These are phyloP conservation scores for Bombardia bombarda DNA, from an alignment of 495 filamentous ascomycete species.

Conservation along the genomic window DNA sequence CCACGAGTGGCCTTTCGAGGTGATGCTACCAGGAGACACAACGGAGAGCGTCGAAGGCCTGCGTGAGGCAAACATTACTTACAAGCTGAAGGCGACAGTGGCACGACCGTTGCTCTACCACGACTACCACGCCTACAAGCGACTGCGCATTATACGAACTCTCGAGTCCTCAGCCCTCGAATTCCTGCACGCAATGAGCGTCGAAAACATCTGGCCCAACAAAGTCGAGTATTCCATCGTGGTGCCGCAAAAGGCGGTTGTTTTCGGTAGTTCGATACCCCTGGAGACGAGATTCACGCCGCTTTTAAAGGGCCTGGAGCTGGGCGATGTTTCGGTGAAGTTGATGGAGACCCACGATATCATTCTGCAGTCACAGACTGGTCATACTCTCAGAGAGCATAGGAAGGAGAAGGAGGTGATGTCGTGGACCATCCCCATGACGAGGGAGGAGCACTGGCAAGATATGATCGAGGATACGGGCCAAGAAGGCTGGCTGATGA, in stretches of 20 bases:
- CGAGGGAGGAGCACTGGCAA: slow-evolving; percentile 49
- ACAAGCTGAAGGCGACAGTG: slow-evolving; percentile 81
- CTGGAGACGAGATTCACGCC: slow-evolving; percentile 77
- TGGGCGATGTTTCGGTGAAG: slow-evolving; percentile 67
- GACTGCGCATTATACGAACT: slow-evolving; percentile 80
- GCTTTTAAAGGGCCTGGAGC: slow-evolving; percentile 74
- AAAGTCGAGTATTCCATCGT: slow-evolving; percentile 90
- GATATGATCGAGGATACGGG: slow-evolving; percentile 63
- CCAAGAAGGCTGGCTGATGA: slow-evolving; percentile 68
- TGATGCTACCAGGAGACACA: slow-evolving; percentile 64
- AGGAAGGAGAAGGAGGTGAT: slow-evolving; percentile 55
- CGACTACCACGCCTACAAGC: slow-evolving; percentile 69
- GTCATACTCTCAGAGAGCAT: slow-evolving; percentile 46
- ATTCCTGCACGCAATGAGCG: slow-evolving; percentile 80
- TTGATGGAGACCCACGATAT: slow-evolving; percentile 73
- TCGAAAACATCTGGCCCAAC: slow-evolving; percentile 90
- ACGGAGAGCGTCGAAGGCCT: slow-evolving; percentile 88
- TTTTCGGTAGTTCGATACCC: slow-evolving; percentile 77
- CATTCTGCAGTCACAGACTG: slow-evolving; percentile 40
- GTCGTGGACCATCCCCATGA: slow-evolving; percentile 53
- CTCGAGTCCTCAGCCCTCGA: slow-evolving; percentile 74
- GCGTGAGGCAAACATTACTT: slow-evolving; percentile 69
- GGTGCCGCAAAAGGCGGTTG: slow-evolving; percentile 80
- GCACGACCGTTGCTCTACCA: slow-evolving; percentile 72
- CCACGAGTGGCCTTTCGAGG: slow-evolving; percentile 86